phyloP scores from a whole-genome alignment of 2,329 filamentous ascomycete genomes.

The Harringtonia aguacate region DNA sequence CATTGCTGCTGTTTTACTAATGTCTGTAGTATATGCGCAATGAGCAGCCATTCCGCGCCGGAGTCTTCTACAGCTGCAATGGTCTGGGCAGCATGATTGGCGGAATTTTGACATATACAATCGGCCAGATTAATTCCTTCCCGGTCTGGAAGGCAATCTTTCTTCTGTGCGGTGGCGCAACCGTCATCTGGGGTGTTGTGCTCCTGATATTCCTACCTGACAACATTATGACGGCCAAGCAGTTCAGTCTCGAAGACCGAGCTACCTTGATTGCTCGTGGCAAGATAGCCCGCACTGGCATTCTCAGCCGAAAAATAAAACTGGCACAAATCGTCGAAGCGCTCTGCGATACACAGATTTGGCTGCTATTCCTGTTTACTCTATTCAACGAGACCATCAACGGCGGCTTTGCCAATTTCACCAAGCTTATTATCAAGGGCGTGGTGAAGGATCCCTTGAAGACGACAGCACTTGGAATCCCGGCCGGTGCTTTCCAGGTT shows the following conservation, averaged over 20 bases:
- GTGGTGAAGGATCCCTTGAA: not conserved
- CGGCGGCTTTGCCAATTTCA: slow-evolving; percentile 5
- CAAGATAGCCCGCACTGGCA: slow-evolving; percentile 35
- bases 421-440: slow-evolving; percentile 3
- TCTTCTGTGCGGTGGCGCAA: slow-evolving; percentile 46
- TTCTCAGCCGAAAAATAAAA: slow-evolving; percentile 41
- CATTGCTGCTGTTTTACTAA: not conserved
- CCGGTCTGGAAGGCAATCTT: slow-evolving; percentile 49
- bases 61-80: slow-evolving; percentile 43
- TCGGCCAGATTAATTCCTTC: slow-evolving; percentile 43
- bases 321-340: slow-evolving; percentile 35
- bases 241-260: slow-evolving; percentile 46
- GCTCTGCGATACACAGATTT: slow-evolving; percentile 43
- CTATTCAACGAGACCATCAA: slow-evolving; percentile 3
- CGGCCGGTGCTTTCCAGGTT: slow-evolving; percentile 1
- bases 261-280: slow-evolving; percentile 36
- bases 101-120: slow-evolving; percentile 45
- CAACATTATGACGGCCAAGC: slow-evolving; percentile 44
- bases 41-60: slow-evolving; percentile 41
- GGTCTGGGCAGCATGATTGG: slow-evolving; percentile 52
- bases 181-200: slow-evolving; percentile 42
- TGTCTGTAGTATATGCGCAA: slow-evolving; percentile 14
- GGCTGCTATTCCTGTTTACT: slow-evolving; percentile 38
- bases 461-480: not conserved
- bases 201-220: slow-evolving; percentile 51